Base-by-base conservation (phyloP, 495 filamentous ascomycete species). In the Trichoderma erinaceum region DNA sequence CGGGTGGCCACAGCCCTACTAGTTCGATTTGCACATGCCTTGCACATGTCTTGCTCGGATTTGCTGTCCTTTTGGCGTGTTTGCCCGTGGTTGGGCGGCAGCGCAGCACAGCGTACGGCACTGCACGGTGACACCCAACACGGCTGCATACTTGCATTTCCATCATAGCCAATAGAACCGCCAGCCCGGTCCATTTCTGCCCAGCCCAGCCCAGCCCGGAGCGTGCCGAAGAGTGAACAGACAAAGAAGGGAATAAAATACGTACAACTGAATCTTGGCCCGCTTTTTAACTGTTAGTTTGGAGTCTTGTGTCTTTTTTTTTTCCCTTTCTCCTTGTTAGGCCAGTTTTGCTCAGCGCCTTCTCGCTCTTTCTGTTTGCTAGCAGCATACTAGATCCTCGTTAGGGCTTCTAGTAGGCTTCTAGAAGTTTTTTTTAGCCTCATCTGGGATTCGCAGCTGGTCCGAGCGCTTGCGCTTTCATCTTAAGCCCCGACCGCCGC, bases 401-500 rank as follows among this genome's bases (percentile, higher is more conserved):
- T 21, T 52, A 21, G 18, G 56, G 56, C 56, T 61, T 61, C 56
- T 61, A 61, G 56, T 25, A 12, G 23, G 12, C 11, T 61, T 61
- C 56, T 61, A 61, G 56, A 61, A 61, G 56, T 61, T 21, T 29
- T 29, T 32, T 32, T 16, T 11, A 56, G 50, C 50, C 50, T n/a
- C 43, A 46, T 46, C 43, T 46, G 13, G 12, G 43, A 2, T 18
- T 46, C 18, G 43, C 43, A 10, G 35, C 35, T 61, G 56, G 56
- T 32, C 56, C 23, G 27, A 29, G 56, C 56, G 48, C 6, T 23
- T n/a, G 56, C 56, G n/a, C 56, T 61, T 38, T 61, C 56, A 61
- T 61, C 56, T 61, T 61, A 61, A 61, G 12, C 56, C 35, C 56
- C 56, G 56, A 61, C 56, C n/a, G 23, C 56, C n/a, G 23, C 23